Percentiles rank a stretch among this genome's conserved stretches.
Evolutionary conservation across 176 grass and related monocot genomes (phyloP).

Genomic region (Stipa capillata): DNA sequence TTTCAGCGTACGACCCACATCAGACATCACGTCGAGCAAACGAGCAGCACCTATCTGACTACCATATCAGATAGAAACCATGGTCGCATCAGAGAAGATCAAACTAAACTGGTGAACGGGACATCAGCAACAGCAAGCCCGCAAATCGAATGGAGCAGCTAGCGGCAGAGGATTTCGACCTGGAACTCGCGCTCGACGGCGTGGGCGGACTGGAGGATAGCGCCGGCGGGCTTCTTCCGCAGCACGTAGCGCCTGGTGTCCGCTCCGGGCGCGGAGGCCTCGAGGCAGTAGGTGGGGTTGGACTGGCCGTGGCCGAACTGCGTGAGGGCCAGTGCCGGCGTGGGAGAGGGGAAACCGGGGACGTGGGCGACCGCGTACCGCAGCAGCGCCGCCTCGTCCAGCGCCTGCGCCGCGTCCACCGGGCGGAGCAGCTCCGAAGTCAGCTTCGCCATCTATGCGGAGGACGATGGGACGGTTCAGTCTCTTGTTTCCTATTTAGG

Average conservation of each 20-base stretch:
- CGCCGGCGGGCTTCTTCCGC: constrained; percentile 76
- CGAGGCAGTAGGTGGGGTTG: constrained; percentile 83
- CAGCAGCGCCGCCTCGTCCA: constrained; percentile 75
- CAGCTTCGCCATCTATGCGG: constrained; percentile 36
- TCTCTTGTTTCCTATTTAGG: too few species aligned
- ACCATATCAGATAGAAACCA: neutral
- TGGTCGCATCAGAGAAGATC: neutral
- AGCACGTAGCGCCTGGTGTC: constrained; percentile 56
- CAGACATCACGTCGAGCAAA: neutral
- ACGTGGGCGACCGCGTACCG: constrained; percentile 61
- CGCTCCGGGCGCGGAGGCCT: constrained; percentile 23
- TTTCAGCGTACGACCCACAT: neutral
- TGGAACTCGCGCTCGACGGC: constrained; percentile 86
- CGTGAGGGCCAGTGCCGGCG: constrained; percentile 29
- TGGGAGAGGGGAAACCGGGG: constrained; percentile 45
- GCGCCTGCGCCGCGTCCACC: constrained; percentile 38
- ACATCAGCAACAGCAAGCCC: neutral
- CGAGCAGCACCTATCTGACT: neutral
- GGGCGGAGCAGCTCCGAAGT: constrained; percentile 62
- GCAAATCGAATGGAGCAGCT: neutral
- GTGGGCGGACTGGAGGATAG: constrained; percentile 89
- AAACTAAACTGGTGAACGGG: neutral
- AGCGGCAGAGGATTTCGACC: constrained; percentile 10
- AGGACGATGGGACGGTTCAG: too few species aligned
- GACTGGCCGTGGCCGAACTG: constrained; percentile 93